Base-by-base conservation (phyloP, 140 eudicot species). In the Anethum foeniculum region DNA sequence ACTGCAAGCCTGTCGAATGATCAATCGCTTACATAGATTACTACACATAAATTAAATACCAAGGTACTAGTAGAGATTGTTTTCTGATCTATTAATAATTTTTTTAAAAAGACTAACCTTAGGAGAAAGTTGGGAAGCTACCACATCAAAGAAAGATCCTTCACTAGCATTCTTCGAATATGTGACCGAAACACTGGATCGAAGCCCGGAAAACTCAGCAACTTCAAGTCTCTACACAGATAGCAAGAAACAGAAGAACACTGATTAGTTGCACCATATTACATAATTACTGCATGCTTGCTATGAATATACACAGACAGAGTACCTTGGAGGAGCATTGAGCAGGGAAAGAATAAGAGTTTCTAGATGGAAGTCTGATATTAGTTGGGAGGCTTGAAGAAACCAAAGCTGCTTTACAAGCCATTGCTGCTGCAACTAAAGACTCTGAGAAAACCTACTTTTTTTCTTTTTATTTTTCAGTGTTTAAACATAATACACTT, bases 321-420 rank as follows among this genome's bases (percentile, higher is more conserved):
- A 34, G 38, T 34, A 88, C 97, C 99, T 88, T 92, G 71, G 88
- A 78, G 80, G 87, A 84, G 90, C 93, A 87, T 76, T 92, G 96
- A 58, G 98, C 74, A 76, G 94, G 90, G 81, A 89, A 92, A 81
- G 93, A 78, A 64, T 87, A 83, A 19, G 94, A 79, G 83, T 80
- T 43, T 81, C 85, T 91, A 71, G 96, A 86, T 1, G 97, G 87
- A 85, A 95, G 93, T 76, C 89, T 88, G 13, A 91, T 85, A 83
- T 80, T 85, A 18, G 96, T 76, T 41, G 97, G 92, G 84, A 95
- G 85, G 84, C 97, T 89, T 79, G 99, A 88, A 85, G 97, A 92
- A 84, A 96, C 97, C 75, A 95, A 80, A 88, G 99, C 97, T 88
- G 97, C 97, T 83, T 91, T 86, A 81, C 97, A 85, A n/a, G 97